Evolutionary conservation across 2,329 filamentous ascomycete species (phyloP), one percentile per base, ranked within the genome.

Genomic region (Alternaria solani): DNA sequence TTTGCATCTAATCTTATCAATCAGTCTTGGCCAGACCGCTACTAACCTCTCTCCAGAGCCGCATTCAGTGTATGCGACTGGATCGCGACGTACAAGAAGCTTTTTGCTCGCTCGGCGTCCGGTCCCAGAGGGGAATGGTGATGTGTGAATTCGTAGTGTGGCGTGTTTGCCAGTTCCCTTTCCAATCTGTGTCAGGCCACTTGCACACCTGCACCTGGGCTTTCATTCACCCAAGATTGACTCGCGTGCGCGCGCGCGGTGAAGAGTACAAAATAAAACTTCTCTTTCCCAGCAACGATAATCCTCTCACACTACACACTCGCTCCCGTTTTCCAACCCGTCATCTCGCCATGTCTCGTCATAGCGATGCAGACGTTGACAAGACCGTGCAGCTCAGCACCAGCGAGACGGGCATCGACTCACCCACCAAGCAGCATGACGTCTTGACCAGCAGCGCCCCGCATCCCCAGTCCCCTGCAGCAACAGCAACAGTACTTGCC

Each of bases 1-100:
- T 52, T 52, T 52, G 32, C 49, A 52, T 52, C 49, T 52, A 52
- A 52, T 52, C 49, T 52, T 52, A 52, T 52, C 49, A 52, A 52
- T 52, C 49, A 28, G 32, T 34, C 23, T 14, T 30, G 28, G 49
- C 32, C 18, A 16, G 11, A 23, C 49, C 34, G 34, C 49, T 41
- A 48, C 20, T 23, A 23, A 23, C 20, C 20, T 36, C 7, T 7
- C 32, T 28, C 46, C 20, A 48, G 30, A 12, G 32, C 46, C 20
- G 38, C 4, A 41, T 41, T 0, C 20, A 41, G 18, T 2, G 12
- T n/a, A 7, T 41, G 2, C 2, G 3, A 41, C 38, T 41, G 38
- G 38, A 23, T 41, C 38, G 1, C 18, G 2, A 41, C 11, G 18
- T 41, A 2, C 11, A 6, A 34, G 46, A 48, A n/a, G 30, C 46